A percentile compares a stretch with the other conserved stretches of the same genome.
These are phyloP conservation scores for Eutrema japonicum DNA, from an alignment of 345 rosid species.

Conservation along the genomic window DNA sequence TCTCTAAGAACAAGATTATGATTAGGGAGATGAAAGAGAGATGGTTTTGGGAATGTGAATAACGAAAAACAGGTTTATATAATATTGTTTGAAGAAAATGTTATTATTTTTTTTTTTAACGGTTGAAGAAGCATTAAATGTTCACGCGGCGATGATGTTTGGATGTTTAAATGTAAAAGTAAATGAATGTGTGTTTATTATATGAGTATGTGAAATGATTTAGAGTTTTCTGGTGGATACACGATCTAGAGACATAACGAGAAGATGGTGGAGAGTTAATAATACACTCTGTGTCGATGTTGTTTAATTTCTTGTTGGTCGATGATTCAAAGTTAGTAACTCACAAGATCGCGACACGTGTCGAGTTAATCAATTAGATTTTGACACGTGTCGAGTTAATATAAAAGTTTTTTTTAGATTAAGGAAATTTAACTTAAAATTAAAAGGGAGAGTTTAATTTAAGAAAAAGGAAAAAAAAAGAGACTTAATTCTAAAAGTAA, in stretches of 20 bases:
- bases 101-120: constrained; percentile 7
- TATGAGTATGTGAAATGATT: constrained; percentile 33
- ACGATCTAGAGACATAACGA: constrained; percentile 13
- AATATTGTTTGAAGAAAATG: constrained; percentile 29
- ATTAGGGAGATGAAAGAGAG: too few species aligned
- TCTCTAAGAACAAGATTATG: constrained; percentile 14
- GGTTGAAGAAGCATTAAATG: constrained; percentile 45
- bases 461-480: too few species aligned
- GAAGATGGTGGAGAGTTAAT: constrained; percentile 39
- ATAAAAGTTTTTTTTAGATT: too few species aligned
- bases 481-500: too few species aligned
- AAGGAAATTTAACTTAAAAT: too few species aligned
- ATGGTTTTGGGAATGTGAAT: constrained; percentile 19
- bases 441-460: too few species aligned
- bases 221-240: constrained; percentile 30
- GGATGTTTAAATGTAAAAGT: constrained; percentile 35
- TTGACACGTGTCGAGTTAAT: too few species aligned
- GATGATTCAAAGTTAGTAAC: too few species aligned
- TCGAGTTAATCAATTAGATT: too few species aligned
- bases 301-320: constrained; percentile 30
- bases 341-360: too few species aligned
- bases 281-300: constrained; percentile 33
- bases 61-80: constrained; percentile 32
- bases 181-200: constrained; percentile 32
- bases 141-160: constrained; percentile 40